phyloP scores from a whole-genome alignment of 768 basidiomycete genomes.

The Leccinellum rugosiceps region DNA sequence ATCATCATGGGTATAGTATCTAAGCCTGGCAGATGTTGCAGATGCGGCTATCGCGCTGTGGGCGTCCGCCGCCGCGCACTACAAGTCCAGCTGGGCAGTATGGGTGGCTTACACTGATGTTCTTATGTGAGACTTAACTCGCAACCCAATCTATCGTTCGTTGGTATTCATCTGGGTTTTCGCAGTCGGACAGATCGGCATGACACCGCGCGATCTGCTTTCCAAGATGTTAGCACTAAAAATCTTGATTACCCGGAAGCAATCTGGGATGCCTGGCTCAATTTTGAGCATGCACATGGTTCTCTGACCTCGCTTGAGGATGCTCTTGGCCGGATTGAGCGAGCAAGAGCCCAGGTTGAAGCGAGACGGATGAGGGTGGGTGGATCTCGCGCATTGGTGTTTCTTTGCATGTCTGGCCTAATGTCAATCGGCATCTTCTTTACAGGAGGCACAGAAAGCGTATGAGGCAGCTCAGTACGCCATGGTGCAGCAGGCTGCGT shows the following conservation, averaged over 20 bases:
- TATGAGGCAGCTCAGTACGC: conserved; percentile 48
- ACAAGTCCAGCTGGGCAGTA: conserved; percentile 67
- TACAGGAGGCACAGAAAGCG: conserved; percentile 63
- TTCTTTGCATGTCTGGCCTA: background rate
- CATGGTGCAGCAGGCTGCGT: conserved; percentile 38
- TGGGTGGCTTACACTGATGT: conserved; percentile 77
- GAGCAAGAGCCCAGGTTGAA: conserved; percentile 61
- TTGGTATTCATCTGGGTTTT: background rate
- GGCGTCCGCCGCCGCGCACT: conserved; percentile 61
- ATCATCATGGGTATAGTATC: conserved; percentile 39
- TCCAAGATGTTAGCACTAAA: conserved; percentile 62
- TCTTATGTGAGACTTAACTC: conserved; percentile 52
- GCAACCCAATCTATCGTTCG: background rate
- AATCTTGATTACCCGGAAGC: conserved; percentile 94
- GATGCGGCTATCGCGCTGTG: conserved; percentile 61
- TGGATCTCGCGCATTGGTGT: background rate
- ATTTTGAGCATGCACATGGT: conserved; percentile 87
- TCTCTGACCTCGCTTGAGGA: conserved; percentile 61
- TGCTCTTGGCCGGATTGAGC: conserved; percentile 61
- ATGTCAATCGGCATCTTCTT: background rate
- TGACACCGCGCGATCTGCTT: conserved; percentile 63
- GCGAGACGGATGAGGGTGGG: conserved; percentile 60
- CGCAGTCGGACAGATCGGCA: conserved; percentile 50
- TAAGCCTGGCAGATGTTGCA: conserved; percentile 39
- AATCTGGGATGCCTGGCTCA: conserved; percentile 85